Percentiles rank a stretch among this genome's conserved stretches.
Evolutionary conservation across 2,329 filamentous ascomycete genomes (phyloP).

Genomic region (Fusarium sp.): DNA sequence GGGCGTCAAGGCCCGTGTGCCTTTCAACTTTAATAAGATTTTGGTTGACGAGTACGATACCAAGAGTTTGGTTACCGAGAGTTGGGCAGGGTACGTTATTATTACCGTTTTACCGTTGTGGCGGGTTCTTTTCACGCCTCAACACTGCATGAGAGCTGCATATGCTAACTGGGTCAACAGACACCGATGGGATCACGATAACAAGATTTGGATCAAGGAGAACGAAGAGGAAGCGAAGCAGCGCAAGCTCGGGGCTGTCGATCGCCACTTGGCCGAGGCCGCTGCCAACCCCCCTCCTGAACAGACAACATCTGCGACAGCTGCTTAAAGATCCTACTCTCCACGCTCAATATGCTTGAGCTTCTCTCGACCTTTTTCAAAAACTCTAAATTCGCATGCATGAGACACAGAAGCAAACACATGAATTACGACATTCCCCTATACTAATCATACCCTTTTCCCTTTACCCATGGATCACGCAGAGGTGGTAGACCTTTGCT

Average conservation of each 20-base stretch:
- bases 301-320: constrained; percentile 1
- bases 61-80: constrained; percentile 70
- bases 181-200: constrained; percentile 69
- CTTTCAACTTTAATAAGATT: constrained; percentile 75
- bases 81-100: constrained; percentile 71
- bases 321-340: not conserved
- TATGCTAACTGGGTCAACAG: constrained; percentile 54
- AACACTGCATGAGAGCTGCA: not conserved
- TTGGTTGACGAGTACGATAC: constrained; percentile 74
- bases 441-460: constrained; percentile 11
- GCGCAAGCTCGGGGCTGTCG: constrained; percentile 43
- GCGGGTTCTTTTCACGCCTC: not conserved
- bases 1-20: constrained; percentile 76
- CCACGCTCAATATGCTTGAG: not conserved
- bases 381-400: constrained; percentile 1
- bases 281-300: constrained; percentile 27
- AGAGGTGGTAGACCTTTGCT: constrained; percentile 5
- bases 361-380: not conserved
- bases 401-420: constrained; percentile 5
- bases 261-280: constrained; percentile 47
- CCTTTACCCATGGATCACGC: constrained; percentile 1
- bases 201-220: constrained; percentile 70
- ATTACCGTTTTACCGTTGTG: not conserved
- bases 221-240: constrained; percentile 46
- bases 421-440: constrained; percentile 23